These are phyloP conservation scores for Lachnellula arida DNA, from an alignment of 2,329 filamentous ascomycete genomes.

Conservation along the genomic window DNA sequence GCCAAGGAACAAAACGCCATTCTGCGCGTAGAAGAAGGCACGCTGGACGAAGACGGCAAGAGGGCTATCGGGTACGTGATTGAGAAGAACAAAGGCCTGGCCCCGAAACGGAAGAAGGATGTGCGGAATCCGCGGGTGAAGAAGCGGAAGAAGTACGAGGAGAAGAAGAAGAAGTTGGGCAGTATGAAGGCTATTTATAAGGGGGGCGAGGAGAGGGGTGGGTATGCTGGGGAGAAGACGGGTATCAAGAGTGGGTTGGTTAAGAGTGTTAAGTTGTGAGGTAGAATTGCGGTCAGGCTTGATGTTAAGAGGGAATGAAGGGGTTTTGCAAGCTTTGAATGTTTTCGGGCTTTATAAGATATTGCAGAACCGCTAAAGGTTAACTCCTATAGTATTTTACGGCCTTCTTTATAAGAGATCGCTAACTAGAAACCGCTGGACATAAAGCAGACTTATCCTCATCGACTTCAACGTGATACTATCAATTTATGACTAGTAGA, in stretches of 20 bases:
- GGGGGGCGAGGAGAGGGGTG: slow-evolving; percentile 75
- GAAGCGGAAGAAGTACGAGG: slow-evolving; percentile 94
- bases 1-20: slow-evolving; percentile 50
- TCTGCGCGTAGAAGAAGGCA: slow-evolving; percentile 48
- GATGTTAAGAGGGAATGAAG: neutral
- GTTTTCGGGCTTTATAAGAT: too few relatives aligned
- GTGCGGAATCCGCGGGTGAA: slow-evolving; percentile 93
- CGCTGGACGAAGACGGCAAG: slow-evolving; percentile 75
- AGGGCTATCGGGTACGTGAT: slow-evolving; percentile 90
- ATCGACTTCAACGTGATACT: too few relatives aligned
- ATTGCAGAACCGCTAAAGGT: too few relatives aligned
- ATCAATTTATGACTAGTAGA: too few relatives aligned
- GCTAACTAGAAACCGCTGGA: too few relatives aligned
- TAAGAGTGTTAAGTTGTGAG: slow-evolving; percentile 82
- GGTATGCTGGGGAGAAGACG: slow-evolving; percentile 86
- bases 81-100: slow-evolving; percentile 94
- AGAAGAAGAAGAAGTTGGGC: slow-evolving; percentile 94
- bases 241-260: slow-evolving; percentile 94
- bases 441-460: too few relatives aligned
- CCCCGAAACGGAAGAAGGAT: slow-evolving; percentile 88
- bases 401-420: too few relatives aligned
- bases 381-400: too few relatives aligned
- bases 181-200: slow-evolving; percentile 84
- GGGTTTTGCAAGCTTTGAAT: neutral
- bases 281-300: neutral